phyloP scores from a whole-genome alignment of 164 flowering plant genomes.

The Annona squamosa region DNA sequence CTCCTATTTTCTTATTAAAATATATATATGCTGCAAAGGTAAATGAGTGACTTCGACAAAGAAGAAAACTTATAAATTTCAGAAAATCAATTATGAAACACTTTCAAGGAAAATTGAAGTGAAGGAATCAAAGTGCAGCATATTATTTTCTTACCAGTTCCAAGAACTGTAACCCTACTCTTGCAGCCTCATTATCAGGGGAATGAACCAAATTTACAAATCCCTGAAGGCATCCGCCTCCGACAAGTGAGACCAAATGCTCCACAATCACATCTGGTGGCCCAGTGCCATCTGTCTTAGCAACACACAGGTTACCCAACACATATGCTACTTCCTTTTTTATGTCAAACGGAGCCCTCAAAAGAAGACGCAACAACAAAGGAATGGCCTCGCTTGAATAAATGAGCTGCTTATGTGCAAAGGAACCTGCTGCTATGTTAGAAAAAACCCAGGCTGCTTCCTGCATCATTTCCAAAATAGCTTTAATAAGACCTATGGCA shows the following conservation, averaged over 20 bases:
- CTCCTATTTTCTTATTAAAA: no score
- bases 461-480: conserved; percentile 29
- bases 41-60: neutral
- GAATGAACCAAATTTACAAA: conserved; percentile 78
- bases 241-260: conserved; percentile 73
- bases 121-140: neutral
- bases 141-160: conserved; percentile 65
- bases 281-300: conserved; percentile 45
- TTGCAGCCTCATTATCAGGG: conserved; percentile 87
- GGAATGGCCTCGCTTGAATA: conserved; percentile 60
- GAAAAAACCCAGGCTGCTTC: conserved; percentile 98
- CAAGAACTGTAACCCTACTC: conserved; percentile 85
- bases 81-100: neutral
- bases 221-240: conserved; percentile 76
- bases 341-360: conserved; percentile 83
- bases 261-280: conserved; percentile 64
- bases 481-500: neutral
- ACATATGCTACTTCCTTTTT: conserved; percentile 90
- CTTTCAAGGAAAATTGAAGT: neutral
- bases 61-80: neutral
- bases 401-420: conserved; percentile 71
- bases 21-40: neutral
- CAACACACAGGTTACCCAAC: conserved; percentile 89
- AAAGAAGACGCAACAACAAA: conserved; percentile 55
- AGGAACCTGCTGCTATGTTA: conserved; percentile 87